phyloP scores from a whole-genome alignment of 345 rosid genomes.

The Salix dunnii region DNA sequence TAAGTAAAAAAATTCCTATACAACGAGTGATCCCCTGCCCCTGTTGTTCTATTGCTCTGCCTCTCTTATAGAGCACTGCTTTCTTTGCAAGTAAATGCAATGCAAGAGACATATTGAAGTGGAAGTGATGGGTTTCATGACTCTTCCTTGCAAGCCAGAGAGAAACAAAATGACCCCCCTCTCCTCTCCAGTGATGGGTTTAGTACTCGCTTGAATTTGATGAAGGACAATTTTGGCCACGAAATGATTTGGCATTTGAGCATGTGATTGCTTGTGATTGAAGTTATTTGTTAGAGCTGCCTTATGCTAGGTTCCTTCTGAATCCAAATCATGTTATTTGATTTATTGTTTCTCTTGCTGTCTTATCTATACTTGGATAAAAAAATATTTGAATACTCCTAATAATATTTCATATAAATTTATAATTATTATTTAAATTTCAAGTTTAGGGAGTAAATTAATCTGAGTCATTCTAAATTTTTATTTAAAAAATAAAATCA shows the following conservation, averaged over 20 bases:
- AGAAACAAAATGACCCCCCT: not conserved
- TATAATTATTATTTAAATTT: too few relatives aligned
- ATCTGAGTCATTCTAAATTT: too few relatives aligned
- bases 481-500: too few relatives aligned
- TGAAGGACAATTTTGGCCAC: not conserved
- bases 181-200: not conserved
- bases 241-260: not conserved
- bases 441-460: too few relatives aligned
- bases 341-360: not conserved
- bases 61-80: not conserved
- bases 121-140: not conserved
- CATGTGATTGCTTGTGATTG: not conserved
- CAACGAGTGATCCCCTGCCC: not conserved
- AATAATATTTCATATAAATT: too few relatives aligned
- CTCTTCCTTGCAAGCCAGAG: not conserved
- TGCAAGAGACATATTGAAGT: not conserved
- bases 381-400: too few relatives aligned
- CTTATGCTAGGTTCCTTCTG: not conserved
- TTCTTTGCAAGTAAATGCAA: not conserved
- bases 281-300: not conserved
- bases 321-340: not conserved
- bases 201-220: not conserved
- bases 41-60: slow-evolving; percentile 11
- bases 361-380: not conserved
- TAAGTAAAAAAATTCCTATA: not conserved